Percentiles rank a stretch among this genome's conserved stretches.
Evolutionary conservation across 768 basidiomycete species (phyloP).

Genomic region (Nidularia pulvinata): DNA sequence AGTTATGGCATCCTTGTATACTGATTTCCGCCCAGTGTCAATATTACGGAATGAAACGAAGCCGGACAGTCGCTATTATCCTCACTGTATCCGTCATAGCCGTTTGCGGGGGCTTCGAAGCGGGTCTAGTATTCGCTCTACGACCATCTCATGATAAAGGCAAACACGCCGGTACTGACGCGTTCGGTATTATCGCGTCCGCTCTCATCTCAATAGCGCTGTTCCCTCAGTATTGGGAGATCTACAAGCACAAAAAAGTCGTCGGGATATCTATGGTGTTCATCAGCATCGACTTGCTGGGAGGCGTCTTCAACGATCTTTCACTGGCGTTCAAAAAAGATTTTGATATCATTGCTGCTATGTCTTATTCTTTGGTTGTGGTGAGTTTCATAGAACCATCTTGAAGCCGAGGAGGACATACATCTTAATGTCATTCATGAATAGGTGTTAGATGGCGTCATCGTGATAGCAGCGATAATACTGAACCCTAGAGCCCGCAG

Average conservation of each 20-base stretch:
- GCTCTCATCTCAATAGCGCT: conserved; percentile 52
- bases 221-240: conserved; percentile 74
- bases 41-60: conserved; percentile 55
- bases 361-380: conserved; percentile 63
- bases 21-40: conserved; percentile 46
- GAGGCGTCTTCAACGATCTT: conserved; percentile 69
- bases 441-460: conserved; percentile 60
- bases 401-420: too few species aligned
- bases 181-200: conserved; percentile 64
- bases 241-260: conserved; percentile 62
- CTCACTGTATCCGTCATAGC: conserved; percentile 36
- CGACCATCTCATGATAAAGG: conserved; percentile 36
- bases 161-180: conserved; percentile 31
- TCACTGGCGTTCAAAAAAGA: conserved; percentile 65
- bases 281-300: conserved; percentile 68
- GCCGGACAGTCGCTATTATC: conserved; percentile 25
- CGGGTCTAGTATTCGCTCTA: conserved; percentile 56
- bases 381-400: conserved; percentile 21
- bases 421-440: neutral
- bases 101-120: conserved; percentile 57
- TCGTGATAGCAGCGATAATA: conserved; percentile 60
- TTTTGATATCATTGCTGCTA: conserved; percentile 63
- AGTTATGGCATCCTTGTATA: too few species aligned
- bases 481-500: conserved; percentile 60
- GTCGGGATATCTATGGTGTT: conserved; percentile 71